Conservation (phyloP, 2,329 filamentous ascomycete species). For the Fusarium musae region DNA sequence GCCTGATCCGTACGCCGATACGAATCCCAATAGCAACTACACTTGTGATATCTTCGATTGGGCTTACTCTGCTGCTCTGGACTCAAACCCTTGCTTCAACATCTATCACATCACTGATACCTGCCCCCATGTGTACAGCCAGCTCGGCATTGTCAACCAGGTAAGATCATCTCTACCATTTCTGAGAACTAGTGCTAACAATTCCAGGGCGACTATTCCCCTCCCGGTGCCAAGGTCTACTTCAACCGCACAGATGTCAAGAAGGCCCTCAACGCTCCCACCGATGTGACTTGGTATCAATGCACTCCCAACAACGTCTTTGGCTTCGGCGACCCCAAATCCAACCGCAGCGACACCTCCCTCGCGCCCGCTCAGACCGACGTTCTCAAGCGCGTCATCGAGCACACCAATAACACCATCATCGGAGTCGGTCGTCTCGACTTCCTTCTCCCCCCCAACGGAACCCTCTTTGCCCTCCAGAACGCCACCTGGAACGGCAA, state of each 20-base stretch:
- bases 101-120: constrained; percentile 78
- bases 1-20: constrained; percentile 44
- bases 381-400: constrained; percentile 45
- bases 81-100: constrained; percentile 82
- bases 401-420: constrained; percentile 48
- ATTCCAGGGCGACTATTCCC: constrained; percentile 65
- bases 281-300: constrained; percentile 42
- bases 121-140: constrained; percentile 77
- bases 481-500: constrained; percentile 82
- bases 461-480: constrained; percentile 76
- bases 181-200: accelerated
- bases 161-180: not conserved
- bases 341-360: constrained; percentile 31
- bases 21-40: constrained; percentile 45
- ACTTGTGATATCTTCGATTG: constrained; percentile 69
- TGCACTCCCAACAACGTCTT: constrained; percentile 44
- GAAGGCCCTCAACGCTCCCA: constrained; percentile 72
- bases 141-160: constrained; percentile 74
- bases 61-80: constrained; percentile 63
- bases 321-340: constrained; percentile 35
- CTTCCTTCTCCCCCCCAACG: constrained; percentile 74
- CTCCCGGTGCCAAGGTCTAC: constrained; percentile 71
- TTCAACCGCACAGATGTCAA: constrained; percentile 79
- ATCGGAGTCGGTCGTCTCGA: constrained; percentile 57
- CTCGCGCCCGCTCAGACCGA: constrained; percentile 31